phyloP scores from a whole-genome alignment of 2,329 filamentous ascomycete species.

The Trichoderma atroviride region DNA sequence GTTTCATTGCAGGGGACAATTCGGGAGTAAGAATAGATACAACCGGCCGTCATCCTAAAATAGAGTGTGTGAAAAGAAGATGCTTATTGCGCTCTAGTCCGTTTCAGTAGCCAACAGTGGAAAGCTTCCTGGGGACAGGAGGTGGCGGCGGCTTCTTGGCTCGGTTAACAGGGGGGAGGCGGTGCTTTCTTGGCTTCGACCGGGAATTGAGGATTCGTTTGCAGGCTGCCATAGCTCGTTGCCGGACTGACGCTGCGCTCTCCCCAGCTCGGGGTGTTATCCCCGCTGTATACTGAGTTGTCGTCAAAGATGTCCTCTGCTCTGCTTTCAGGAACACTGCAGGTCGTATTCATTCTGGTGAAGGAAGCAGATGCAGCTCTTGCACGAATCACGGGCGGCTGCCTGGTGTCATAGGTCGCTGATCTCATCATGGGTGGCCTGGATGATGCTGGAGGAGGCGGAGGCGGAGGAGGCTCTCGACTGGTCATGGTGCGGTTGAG shows the following conservation, averaged over 20 bases:
- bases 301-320: conserved; percentile 53
- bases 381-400: conserved; percentile 30
- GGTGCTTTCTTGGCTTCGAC: conserved; percentile 56
- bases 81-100: conserved; percentile 6
- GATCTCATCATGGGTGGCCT: conserved; percentile 43
- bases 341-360: conserved; percentile 47
- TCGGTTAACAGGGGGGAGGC: conserved; percentile 50
- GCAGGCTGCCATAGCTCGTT: conserved; percentile 59
- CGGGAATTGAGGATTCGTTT: conserved; percentile 44
- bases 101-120: conserved; percentile 2
- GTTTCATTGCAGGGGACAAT: not conserved
- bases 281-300: conserved; percentile 53
- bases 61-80: not conserved
- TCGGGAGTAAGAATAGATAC: not conserved
- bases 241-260: conserved; percentile 58
- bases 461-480: conserved; percentile 32
- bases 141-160: conserved; percentile 60
- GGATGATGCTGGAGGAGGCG: conserved; percentile 41
- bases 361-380: conserved; percentile 46
- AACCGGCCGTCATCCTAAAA: not conserved
- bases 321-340: conserved; percentile 34
- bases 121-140: conserved; percentile 48
- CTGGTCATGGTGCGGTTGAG: conserved; percentile 33
- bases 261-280: conserved; percentile 54
- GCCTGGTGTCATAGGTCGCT: conserved; percentile 44